These are phyloP conservation scores for Suzukiozyma palmioleophila DNA, from an alignment of 1,139 yeast species.

Conservation along the genomic window DNA sequence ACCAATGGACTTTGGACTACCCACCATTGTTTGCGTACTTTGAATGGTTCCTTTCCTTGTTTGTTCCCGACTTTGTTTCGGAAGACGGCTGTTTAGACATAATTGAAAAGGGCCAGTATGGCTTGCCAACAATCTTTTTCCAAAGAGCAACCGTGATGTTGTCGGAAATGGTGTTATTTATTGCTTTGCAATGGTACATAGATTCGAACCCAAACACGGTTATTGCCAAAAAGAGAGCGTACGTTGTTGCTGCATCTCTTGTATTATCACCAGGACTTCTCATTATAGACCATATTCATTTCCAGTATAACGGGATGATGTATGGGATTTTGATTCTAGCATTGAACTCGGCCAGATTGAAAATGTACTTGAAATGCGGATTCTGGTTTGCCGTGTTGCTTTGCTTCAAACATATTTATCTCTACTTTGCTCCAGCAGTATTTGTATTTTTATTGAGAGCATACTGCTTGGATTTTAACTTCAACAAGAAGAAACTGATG, in stretches of 20 bases:
- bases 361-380: slow-evolving; percentile 61
- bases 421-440: slow-evolving; percentile 93
- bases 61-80: slow-evolving; percentile 62
- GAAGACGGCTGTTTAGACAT: slow-evolving; percentile 79
- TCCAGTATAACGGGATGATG: slow-evolving; percentile 91
- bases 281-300: slow-evolving; percentile 88
- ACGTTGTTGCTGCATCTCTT: slow-evolving; percentile 78
- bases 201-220: slow-evolving; percentile 40
- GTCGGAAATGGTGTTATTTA: slow-evolving; percentile 70
- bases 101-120: slow-evolving; percentile 60
- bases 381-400: slow-evolving; percentile 69
- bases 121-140: slow-evolving; percentile 73
- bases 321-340: slow-evolving; percentile 78
- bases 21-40: slow-evolving; percentile 98
- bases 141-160: slow-evolving; percentile 78
- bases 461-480: slow-evolving; percentile 53
- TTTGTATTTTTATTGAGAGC: slow-evolving; percentile 72
- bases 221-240: slow-evolving; percentile 38
- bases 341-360: slow-evolving; percentile 63
- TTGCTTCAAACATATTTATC: slow-evolving; percentile 91
- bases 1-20: slow-evolving; percentile 94
- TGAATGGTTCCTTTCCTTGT: slow-evolving; percentile 71
- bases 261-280: slow-evolving; percentile 85
- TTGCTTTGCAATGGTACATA: slow-evolving; percentile 68
- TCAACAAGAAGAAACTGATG: slow-evolving; percentile 21